Base-by-base conservation (phyloP, 2,329 filamentous ascomycete genomes). In the Mycosphaerella arachidis region DNA sequence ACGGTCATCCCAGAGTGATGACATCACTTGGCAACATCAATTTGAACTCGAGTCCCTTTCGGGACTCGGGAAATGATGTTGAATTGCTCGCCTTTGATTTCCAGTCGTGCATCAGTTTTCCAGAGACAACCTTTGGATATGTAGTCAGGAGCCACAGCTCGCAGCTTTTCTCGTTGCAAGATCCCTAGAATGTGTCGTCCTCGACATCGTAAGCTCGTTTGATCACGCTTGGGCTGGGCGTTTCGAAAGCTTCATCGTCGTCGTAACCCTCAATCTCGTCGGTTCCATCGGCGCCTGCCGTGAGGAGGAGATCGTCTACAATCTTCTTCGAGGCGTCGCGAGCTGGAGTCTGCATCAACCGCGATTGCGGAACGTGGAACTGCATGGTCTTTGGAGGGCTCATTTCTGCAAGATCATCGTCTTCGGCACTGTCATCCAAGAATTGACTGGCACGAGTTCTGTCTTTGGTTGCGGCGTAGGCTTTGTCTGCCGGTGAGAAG, bases 381-480 rank as follows among this genome's bases (percentile, higher is more conserved):
- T 92, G 89, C 61, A 95, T 92, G 10, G 91, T 94, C 80, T 97
- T 97, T 0, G 94, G 94, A 30, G 94, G 94, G 70, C 91, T 96
- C 52, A 84, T 75, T 7, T 63, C 65, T 86, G 59, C 58, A 43
- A 67, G 40, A 52, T 65, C 77, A 43, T 84, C 84, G 53, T 87
- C 84, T 12, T 86, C 84, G 48, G 89, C 88, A 58, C 62, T 65
- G 33, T 69, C 66, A 30, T 64, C 65, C 51, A 71, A 70, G 48
- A 65, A 63, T n/a, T 66, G 60, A 48, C 63, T 63, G n/a, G 61
- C 59, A 16, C 64, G 62, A 1, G 66, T 62, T 24, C 65, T 58
- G 31, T 62, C 58, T 30, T 63, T 58, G 27, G 64, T 65, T 48
- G 67, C 63, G 37, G 66, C 66, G 53, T 69, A 70, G 7, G 68